Evolutionary conservation across 1,139 yeast genomes (phyloP), one percentile per base, ranked within the genome.

Genomic region (Magnusiomyces tetraspermus): DNA sequence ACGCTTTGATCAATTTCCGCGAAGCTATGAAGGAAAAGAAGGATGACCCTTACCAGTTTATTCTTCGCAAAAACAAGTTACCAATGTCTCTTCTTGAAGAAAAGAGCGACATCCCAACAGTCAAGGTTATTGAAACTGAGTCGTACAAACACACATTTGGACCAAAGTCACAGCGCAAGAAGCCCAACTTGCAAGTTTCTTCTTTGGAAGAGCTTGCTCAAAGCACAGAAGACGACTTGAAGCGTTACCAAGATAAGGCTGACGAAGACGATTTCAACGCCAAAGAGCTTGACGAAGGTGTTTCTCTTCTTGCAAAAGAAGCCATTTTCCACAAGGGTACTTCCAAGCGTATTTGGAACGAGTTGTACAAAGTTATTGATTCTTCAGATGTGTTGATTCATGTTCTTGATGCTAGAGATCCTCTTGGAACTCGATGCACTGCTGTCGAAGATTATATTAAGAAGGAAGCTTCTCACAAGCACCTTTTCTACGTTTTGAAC

Each of bases 301-400:
- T 83, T 76, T 78, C 94, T 5, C 84, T 83, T 61, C 95, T 86
- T 63, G 96, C 97, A 36, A 88, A 88, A 67, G 98, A 92, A 70
- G 92, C 94, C 56, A 89, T 92, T 70, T 92, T 92, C 76, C 83
- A 84, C 66, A 92, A 92, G 69, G 98, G 98, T 63, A 98, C 92
- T 72, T 89, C 97, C 51, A 92, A 92, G 72, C 85, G 98, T 74
- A 92, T 92, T 63, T 92, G 98, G 98, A 92, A 92, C 69, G 98
- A 92, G 68, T 76, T 92, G 57, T 92, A 92, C 72, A 92, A 92
- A 68, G 97, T 92, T 52, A 90, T 92, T 62, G 98, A 92, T 70
- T 92, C 97, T 8, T 85, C 97, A 0, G 98, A 92, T 73, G 97
- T 92, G 51, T 95, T 92, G 44, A 86, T 92, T 57, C 97, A 92